Conservation (phyloP, 345 rosid species). For the Melaleuca quinquenervia region DNA sequence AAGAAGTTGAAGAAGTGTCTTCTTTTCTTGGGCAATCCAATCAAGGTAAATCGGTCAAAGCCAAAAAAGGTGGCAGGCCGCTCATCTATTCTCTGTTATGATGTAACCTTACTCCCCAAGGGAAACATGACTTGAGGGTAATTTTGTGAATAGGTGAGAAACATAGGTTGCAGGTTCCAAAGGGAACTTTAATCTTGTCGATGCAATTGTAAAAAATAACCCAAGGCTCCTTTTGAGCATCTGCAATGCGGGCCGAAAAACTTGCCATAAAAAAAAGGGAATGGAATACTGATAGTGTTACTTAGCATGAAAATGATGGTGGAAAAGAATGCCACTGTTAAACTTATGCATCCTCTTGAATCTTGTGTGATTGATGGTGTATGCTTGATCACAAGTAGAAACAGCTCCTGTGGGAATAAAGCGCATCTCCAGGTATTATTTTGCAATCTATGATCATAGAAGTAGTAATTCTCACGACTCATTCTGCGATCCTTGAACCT, state of each 20-base stretch:
- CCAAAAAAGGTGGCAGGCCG: conserved; percentile 3
- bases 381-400: not conserved
- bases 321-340: not conserved
- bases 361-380: not conserved
- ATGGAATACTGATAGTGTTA: not conserved
- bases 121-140: not conserved
- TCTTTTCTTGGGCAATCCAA: not conserved
- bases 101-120: not conserved
- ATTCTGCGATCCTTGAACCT: not conserved
- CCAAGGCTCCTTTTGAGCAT: not conserved
- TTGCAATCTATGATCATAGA: not conserved
- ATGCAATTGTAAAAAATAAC: not conserved
- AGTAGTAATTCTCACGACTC: not conserved
- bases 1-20: not conserved
- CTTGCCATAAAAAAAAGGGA: not conserved
- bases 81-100: not conserved
- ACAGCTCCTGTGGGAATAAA: not conserved
- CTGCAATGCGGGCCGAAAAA: not conserved
- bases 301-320: not conserved
- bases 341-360: not conserved
- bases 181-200: not conserved
- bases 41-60: conserved; percentile 1
- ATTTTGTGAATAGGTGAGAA: not conserved
- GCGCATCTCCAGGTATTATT: not conserved
- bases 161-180: not conserved